Conservation (phyloP, 345 rosid species). For the Crucihimalaya himalaica region DNA sequence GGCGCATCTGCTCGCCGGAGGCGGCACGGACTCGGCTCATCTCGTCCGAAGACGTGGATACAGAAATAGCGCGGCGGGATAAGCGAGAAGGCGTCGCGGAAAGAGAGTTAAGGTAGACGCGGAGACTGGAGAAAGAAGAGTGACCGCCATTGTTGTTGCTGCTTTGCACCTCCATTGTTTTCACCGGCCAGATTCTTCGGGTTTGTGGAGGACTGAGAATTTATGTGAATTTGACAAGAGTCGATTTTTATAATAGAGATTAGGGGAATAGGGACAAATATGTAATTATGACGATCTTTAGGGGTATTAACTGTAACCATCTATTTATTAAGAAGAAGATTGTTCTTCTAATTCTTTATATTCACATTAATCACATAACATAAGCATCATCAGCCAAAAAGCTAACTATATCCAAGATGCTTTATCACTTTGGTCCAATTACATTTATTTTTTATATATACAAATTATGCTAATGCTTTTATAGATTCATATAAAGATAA, state of each 20-base stretch:
- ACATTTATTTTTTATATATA: not conserved
- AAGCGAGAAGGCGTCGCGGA: constrained; percentile 70
- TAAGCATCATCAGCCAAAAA: constrained; percentile 29
- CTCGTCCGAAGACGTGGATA: constrained; percentile 72
- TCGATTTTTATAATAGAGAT: constrained; percentile 28
- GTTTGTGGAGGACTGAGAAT: constrained; percentile 16
- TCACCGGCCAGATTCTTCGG: constrained; percentile 16
- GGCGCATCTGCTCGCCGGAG: constrained; percentile 69
- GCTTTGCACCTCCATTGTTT: constrained; percentile 35
- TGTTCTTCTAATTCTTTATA: constrained; percentile 22
- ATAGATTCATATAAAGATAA: constrained; percentile 1
- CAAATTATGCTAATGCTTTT: constrained; percentile 26
- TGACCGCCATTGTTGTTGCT: constrained; percentile 25
- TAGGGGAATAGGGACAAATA: constrained; percentile 16
- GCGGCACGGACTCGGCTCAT: constrained; percentile 58
- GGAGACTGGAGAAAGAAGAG: constrained; percentile 67
- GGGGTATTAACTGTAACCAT: not conserved
- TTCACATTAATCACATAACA: constrained; percentile 30
- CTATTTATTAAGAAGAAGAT: constrained; percentile 5
- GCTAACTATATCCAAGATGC: constrained; percentile 27
- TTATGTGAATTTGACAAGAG: constrained; percentile 25
- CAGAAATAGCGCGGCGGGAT: constrained; percentile 65
- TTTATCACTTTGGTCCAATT: constrained; percentile 29
- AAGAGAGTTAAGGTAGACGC: constrained; percentile 65
- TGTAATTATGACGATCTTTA: constrained; percentile 13